Evolutionary conservation across 805 yeast genomes (phyloP).

Genomic region (Suhomyces tanzawaensis): DNA sequence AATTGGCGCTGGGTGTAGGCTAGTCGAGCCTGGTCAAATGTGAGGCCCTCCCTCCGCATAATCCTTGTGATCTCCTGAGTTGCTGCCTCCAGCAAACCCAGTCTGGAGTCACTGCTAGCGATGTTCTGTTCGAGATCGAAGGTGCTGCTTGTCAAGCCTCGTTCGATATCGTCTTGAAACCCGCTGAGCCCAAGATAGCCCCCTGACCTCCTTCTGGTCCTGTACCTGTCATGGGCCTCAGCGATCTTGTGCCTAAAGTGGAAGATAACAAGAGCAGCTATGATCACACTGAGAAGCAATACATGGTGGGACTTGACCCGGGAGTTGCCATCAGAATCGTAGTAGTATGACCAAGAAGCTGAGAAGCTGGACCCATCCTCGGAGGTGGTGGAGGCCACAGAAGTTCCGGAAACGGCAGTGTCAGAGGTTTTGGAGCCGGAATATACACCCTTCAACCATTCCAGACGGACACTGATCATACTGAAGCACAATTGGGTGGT

Average conservation of each 20-base stretch:
- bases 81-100: slow-evolving; percentile 59
- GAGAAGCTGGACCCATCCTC: no score
- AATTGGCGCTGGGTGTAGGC: slow-evolving; percentile 47
- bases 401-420: no score
- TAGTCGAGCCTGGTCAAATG: slow-evolving; percentile 71
- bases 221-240: slow-evolving; percentile 25
- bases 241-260: slow-evolving; percentile 33
- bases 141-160: slow-evolving; percentile 56
- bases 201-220: slow-evolving; percentile 24
- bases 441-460: no score
- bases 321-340: slow-evolving; percentile 3
- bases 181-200: slow-evolving; percentile 27
- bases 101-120: slow-evolving; percentile 49
- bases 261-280: slow-evolving; percentile 22
- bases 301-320: slow-evolving; percentile 13
- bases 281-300: slow-evolving; percentile 14
- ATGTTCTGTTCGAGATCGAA: slow-evolving; percentile 51
- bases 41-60: slow-evolving; percentile 50
- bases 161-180: slow-evolving; percentile 44
- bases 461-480: no score
- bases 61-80: slow-evolving; percentile 49
- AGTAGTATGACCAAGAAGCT: slow-evolving; percentile 1
- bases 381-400: no score
- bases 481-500: no score
- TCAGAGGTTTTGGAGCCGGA: no score